Percentiles rank a stretch among this genome's conserved stretches.
Conservation (phyloP, 495 filamentous ascomycete genomes). For the Neurospora sp. region DNA sequence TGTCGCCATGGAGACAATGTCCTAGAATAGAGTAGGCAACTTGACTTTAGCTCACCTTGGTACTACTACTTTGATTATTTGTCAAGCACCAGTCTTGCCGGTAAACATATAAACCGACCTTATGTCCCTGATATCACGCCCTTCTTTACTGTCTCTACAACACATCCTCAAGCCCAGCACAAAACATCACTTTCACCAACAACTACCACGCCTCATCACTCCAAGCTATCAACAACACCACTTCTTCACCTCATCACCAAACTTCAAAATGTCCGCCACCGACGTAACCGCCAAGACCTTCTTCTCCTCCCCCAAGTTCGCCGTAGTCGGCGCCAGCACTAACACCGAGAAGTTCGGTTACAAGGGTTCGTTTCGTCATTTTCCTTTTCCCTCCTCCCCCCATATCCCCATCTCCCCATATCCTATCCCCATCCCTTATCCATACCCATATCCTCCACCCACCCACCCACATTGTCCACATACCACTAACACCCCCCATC, state of each 20-base stretch:
- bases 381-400: background rate
- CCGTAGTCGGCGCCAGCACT: constrained; percentile 82
- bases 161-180: background rate
- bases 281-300: constrained; percentile 61
- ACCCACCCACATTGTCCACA: background rate
- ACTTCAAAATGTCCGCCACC: constrained; percentile 30
- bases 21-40: background rate
- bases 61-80: background rate
- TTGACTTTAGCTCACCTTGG: background rate
- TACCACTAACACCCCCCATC: constrained; percentile 9
- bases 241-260: constrained; percentile 7
- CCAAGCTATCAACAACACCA: constrained; percentile 1
- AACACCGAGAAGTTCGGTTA: constrained; percentile 84
- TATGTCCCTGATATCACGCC: background rate
- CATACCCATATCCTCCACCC: background rate
- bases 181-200: background rate
- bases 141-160: background rate
- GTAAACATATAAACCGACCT: background rate
- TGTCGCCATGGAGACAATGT: background rate
- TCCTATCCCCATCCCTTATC: background rate
- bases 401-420: background rate
- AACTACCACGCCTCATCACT: background rate
- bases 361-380: constrained; percentile 48
- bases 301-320: constrained; percentile 73
- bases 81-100: background rate